Evolutionary conservation across 2,329 filamentous ascomycete species (phyloP).

Genomic region (Botrytis tulipae): DNA sequence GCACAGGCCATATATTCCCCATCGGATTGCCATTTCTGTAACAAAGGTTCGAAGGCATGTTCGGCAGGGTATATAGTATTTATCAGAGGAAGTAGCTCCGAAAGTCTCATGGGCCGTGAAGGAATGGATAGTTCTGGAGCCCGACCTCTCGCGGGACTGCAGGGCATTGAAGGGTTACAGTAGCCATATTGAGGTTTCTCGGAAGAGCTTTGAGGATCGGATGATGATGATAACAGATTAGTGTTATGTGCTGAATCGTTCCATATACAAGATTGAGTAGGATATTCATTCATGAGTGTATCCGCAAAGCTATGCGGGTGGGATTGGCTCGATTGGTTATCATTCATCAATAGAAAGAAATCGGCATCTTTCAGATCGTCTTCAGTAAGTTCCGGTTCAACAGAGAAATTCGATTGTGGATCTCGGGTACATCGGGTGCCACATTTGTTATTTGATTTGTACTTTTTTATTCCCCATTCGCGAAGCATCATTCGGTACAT

Average conservation of each 20-base stretch:
- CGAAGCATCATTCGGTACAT: conserved; percentile 24
- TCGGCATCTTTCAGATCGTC: not conserved
- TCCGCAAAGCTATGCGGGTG: not conserved
- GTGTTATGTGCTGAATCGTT: not conserved
- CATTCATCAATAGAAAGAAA: not conserved
- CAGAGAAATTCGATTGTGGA: not conserved
- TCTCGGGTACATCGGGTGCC: not conserved
- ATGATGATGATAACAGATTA: not conserved
- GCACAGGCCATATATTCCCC: conserved; percentile 23
- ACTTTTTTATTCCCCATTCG: conserved; percentile 21
- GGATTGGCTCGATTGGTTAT: not conserved
- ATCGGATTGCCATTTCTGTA: conserved; percentile 27
- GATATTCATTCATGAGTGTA: not conserved
- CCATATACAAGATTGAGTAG: not conserved
- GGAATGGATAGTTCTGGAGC: not conserved
- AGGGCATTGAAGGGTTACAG: not conserved
- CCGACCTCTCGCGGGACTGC: not conserved
- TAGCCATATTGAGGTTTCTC: not conserved
- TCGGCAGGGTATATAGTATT: not conserved
- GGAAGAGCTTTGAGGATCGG: not conserved
- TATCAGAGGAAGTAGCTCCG: conserved; percentile 13
- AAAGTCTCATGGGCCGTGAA: conserved; percentile 12
- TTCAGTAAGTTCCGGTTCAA: not conserved
- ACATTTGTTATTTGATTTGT: conserved; percentile 21
- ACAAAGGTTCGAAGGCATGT: conserved; percentile 23